Conservation (phyloP, 768 basidiomycete species). For the Hypholoma sublateritium region DNA sequence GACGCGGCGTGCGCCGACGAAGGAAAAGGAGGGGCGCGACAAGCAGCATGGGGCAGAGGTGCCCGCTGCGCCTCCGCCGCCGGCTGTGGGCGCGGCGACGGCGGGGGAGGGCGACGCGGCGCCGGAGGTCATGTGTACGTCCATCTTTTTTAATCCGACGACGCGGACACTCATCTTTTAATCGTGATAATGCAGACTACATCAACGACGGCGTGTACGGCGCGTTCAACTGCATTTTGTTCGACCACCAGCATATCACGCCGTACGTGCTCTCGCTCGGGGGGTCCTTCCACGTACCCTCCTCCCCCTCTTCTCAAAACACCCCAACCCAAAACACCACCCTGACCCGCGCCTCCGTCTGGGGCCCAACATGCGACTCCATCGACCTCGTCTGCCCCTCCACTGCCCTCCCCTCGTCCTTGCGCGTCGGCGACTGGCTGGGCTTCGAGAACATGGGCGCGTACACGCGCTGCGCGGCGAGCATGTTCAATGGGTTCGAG, state of each 20-base stretch:
- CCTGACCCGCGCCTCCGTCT: constrained; percentile 70
- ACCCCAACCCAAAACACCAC: neutral
- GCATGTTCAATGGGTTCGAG: constrained; percentile 82
- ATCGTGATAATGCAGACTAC: too few species aligned
- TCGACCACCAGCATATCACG: constrained; percentile 83
- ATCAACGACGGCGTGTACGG: constrained; percentile 99
- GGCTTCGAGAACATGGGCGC: constrained; percentile 99
- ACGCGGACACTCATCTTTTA: too few species aligned
- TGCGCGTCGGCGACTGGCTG: constrained; percentile 96
- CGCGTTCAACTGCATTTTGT: constrained; percentile 94
- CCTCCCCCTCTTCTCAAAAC: neutral
- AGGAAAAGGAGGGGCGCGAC: neutral
- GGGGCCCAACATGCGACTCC: constrained; percentile 99
- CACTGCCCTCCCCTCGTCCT: constrained; percentile 58
- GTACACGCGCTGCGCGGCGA: constrained; percentile 97
- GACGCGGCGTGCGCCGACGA: neutral
- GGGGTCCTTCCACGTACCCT: constrained; percentile 19
- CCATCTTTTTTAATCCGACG: too few species aligned
- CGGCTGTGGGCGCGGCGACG: too few species aligned
- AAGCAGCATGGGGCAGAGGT: too few species aligned
- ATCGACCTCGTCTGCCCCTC: constrained; percentile 86
- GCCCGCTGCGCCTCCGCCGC: too few species aligned
- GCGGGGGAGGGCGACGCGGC: constrained; percentile 25
- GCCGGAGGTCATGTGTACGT: constrained; percentile 79
- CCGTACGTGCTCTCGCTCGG: constrained; percentile 75